These are phyloP conservation scores for Chaetomium fimeti DNA, from an alignment of 495 filamentous ascomycete genomes.

Conservation along the genomic window DNA sequence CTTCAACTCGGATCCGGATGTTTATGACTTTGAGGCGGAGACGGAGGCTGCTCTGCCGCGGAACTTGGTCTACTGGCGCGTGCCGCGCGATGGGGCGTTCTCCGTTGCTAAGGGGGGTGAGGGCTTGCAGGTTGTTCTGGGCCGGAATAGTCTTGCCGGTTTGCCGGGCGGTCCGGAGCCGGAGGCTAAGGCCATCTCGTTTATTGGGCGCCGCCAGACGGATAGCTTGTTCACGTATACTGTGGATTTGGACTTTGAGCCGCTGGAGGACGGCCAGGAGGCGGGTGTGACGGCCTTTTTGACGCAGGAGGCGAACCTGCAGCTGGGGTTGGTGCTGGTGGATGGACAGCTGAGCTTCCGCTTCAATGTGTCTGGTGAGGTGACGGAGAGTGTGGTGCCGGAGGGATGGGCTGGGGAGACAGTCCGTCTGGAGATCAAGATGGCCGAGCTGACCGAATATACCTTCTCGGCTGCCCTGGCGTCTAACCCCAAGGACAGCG, in stretches of 20 bases:
- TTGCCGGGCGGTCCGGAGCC: conserved; percentile 27
- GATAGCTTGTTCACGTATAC: conserved; percentile 47
- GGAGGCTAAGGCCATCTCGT: conserved; percentile 36
- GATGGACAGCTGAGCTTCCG: conserved; percentile 31
- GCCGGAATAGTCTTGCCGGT: conserved; percentile 41
- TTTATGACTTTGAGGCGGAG: conserved; percentile 41
- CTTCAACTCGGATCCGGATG: conserved; percentile 41
- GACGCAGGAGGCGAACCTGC: conserved; percentile 47
- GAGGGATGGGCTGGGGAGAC: conserved; percentile 15
- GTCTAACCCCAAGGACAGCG: conserved; percentile 1
- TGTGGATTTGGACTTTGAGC: conserved; percentile 42
- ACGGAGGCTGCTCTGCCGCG: conserved; percentile 37
- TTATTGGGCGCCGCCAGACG: conserved; percentile 46
- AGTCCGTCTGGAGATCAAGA: conserved; percentile 23
- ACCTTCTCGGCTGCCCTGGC: conserved; percentile 21
- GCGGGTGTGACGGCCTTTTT: conserved; percentile 47
- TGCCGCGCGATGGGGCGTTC: conserved; percentile 39
- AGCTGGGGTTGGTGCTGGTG: conserved; percentile 45
- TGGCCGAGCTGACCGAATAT: conserved; percentile 17
- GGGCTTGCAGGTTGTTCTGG: conserved; percentile 41
- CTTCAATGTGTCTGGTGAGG: conserved; percentile 23
- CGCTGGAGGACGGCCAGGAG: conserved; percentile 37
- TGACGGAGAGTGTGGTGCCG: conserved; percentile 14
- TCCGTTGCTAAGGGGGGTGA: conserved; percentile 36
- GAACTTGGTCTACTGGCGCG: conserved; percentile 49